Conservation (phyloP, 441 rosid species). For the Syzygium malaccense region DNA sequence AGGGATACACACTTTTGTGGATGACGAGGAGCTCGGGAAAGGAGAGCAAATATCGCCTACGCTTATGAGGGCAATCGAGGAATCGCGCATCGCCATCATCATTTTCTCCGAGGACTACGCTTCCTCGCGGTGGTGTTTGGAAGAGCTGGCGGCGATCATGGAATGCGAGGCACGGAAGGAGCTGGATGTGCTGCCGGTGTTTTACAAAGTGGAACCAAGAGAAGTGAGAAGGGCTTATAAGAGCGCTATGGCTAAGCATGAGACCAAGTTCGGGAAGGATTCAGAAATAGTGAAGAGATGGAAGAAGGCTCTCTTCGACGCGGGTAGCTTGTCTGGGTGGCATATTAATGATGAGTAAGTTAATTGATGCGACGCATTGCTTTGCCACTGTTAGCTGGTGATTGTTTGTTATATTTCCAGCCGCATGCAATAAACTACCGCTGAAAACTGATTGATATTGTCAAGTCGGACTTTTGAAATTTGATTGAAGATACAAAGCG, state of each 20-base stretch:
- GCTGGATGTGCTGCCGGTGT: background rate
- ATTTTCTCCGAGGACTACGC: background rate
- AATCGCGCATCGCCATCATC: background rate
- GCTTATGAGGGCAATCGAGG: background rate
- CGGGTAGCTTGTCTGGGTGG: background rate
- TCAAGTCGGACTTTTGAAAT: background rate
- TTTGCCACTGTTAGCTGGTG: background rate
- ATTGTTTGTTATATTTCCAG: background rate
- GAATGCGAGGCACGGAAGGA: background rate
- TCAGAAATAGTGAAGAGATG: background rate
- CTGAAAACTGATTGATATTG: background rate
- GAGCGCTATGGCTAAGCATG: background rate
- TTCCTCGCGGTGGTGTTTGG: background rate
- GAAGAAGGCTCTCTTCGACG: background rate
- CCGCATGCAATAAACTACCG: background rate
- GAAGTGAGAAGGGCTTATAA: background rate
- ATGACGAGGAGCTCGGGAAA: rapidly evolving
- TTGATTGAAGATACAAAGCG: background rate
- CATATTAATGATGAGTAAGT: background rate
- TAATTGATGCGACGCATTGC: background rate
- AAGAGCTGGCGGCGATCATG: rapidly evolving
- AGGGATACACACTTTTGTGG: background rate
- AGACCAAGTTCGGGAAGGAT: background rate
- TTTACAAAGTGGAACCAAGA: background rate
- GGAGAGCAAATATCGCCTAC: rapidly evolving